phyloP scores from a whole-genome alignment of 345 rosid species.

The Dipteronia dyeriana region DNA sequence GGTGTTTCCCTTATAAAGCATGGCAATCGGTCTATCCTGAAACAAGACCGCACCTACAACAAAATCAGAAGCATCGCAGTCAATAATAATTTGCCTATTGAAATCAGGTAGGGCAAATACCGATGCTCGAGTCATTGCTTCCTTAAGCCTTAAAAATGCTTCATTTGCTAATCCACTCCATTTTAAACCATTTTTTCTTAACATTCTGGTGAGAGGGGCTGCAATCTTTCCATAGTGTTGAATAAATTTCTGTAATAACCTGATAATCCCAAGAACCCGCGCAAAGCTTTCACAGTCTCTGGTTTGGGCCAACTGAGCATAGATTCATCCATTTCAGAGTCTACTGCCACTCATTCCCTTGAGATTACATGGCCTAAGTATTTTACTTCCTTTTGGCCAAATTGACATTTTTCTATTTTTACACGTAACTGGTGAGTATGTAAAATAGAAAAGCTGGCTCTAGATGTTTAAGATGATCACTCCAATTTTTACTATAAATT shows the following conservation, averaged over 20 bases:
- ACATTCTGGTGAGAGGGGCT: neutral
- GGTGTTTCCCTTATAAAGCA: too few relatives aligned
- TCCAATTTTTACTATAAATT: neutral
- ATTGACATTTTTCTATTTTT: neutral
- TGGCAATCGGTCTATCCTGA: too few relatives aligned
- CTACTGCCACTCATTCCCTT: neutral
- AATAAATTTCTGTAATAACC: too few relatives aligned
- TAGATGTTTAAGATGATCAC: neutral
- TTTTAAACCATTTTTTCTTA: neutral
- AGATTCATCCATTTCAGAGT: neutral
- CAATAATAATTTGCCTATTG: too few relatives aligned
- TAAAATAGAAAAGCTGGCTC: neutral
- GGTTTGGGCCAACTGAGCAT: too few relatives aligned
- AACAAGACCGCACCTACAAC: too few relatives aligned
- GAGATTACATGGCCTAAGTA: neutral
- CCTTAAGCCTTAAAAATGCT: neutral
- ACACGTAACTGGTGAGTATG: neutral
- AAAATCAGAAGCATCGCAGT: too few relatives aligned
- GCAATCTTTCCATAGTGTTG: too few relatives aligned
- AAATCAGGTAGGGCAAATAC: neutral
- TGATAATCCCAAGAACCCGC: too few relatives aligned
- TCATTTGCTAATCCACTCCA: neutral
- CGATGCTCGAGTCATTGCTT: neutral
- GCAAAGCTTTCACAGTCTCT: too few relatives aligned
- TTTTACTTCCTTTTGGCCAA: neutral